Evolutionary conservation across 371 early-diverging fungal species (phyloP).

Genomic region (Phascolomyces articulosus): DNA sequence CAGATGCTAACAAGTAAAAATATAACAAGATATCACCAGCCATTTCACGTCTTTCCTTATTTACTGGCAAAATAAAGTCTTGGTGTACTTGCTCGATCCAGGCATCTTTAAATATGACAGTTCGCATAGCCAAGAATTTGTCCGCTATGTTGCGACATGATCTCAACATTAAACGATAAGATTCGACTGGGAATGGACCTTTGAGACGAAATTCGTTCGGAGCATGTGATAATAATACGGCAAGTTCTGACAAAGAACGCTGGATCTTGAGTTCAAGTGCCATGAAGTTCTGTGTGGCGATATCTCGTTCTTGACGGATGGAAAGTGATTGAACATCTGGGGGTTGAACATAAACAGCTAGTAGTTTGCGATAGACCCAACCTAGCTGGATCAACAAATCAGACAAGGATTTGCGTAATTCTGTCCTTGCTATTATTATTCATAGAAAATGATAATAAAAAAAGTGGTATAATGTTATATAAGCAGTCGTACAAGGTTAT

Average conservation of each 20-base stretch:
- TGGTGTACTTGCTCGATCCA: conserved; percentile 58
- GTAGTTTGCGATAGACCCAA: conserved; percentile 73
- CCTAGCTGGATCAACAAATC: conserved; percentile 66
- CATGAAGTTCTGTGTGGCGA: conserved; percentile 54
- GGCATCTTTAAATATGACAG: conserved; percentile 64
- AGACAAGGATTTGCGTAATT: conserved; percentile 75
- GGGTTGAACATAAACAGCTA: conserved; percentile 58
- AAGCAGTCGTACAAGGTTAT: no score
- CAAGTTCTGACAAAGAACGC: conserved; percentile 65
- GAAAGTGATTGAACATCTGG: conserved; percentile 10
- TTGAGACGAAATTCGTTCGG: conserved; percentile 86
- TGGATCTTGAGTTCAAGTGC: conserved; percentile 76
- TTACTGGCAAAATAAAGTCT: conserved; percentile 62
- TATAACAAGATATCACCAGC: conserved; percentile 75
- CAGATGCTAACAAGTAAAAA: conserved; percentile 82
- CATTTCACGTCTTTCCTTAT: conserved; percentile 65
- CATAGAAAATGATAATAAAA: neutral
- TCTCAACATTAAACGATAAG: conserved; percentile 68
- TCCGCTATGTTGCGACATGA: conserved; percentile 80
- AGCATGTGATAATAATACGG: conserved; percentile 66
- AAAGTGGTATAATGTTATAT: no score
- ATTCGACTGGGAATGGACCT: conserved; percentile 75
- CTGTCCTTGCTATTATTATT: conserved; percentile 62
- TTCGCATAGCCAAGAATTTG: conserved; percentile 71
- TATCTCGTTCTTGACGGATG: neutral